Evolutionary conservation across 805 yeast species (phyloP), one percentile per base, ranked within the genome.

Genomic region (Candida tallmaniae): DNA sequence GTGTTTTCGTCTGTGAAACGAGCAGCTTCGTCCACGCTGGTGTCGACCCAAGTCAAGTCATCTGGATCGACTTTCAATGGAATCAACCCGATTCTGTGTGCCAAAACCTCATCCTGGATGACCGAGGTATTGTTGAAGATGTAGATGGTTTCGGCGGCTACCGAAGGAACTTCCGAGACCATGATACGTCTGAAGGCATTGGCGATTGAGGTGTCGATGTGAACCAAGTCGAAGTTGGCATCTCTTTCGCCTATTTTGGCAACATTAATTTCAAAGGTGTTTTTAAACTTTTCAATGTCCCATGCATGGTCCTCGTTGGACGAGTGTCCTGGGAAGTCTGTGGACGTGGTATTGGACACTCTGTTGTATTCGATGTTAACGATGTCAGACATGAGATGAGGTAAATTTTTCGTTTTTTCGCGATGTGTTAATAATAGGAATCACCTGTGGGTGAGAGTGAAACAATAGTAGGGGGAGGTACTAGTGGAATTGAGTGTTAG

Each of bases 101-200:
- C 90, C 45, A 93, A 73, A 13, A 93, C 96, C 65, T 93, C 98
- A 59, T 93, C 98, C 60, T 89, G 97, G 44, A 93, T 86, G 31
- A 93, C 96, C 1, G 96, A 86, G 1, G 98, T 93, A 62, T 93
- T 93, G 71, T 87, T 90, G 67, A 83, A 83, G 40, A 93, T 74
- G 56, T 81, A 88, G 12, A 93, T 87, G 42, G 85, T 78, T 60
- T 93, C 98, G 15, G 96, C 83, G 11, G 98, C 97, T 30, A 90
- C 94, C 2, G 93, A 76, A 14, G 98, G 98, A 26, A 93, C 95
- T 58, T 93, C 98, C 1, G 97, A 76, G 36, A 93, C 80, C 97
- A 93, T 89, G 50, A 93, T 84, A 54, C 98, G 82, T 56, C 98
- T 81, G 63, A 90, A 88, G 0, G 98, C 97, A 65, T 93, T 93